A percentile compares a stretch with the other conserved stretches of the same genome.
phyloP scores from a whole-genome alignment of 331 rosid genomes.

The Dryas integrifolia region DNA sequence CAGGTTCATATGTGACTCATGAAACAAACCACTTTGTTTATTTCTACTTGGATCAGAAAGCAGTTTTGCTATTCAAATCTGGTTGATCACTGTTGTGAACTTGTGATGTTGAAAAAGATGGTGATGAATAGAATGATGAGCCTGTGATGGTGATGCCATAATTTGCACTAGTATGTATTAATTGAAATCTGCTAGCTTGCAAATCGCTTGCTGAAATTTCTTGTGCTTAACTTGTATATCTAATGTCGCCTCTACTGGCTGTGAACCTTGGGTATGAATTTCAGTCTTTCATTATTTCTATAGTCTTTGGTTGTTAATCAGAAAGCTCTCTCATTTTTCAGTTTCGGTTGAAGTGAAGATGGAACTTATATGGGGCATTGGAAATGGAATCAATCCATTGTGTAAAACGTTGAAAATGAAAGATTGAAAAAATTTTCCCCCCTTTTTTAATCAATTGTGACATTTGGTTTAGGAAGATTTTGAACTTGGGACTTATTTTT shows the following conservation, averaged over 20 bases:
- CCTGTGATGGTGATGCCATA: constrained; percentile 45
- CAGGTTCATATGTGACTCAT: constrained; percentile 97
- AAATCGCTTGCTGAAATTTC: constrained; percentile 51
- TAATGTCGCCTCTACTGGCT: constrained; percentile 40
- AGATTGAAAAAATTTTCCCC: neutral
- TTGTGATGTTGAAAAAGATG: constrained; percentile 30
- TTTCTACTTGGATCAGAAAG: constrained; percentile 97
- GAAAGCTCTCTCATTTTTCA: neutral
- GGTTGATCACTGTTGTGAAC: constrained; percentile 44
- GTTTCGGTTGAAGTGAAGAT: neutral
- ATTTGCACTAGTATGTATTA: constrained; percentile 64
- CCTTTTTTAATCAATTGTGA: neutral
- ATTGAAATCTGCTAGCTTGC: constrained; percentile 35
- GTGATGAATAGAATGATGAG: constrained; percentile 28
- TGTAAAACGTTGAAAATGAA: neutral
- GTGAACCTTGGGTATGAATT: constrained; percentile 32
- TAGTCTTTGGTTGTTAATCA: constrained; percentile 14
- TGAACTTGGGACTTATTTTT: neutral
- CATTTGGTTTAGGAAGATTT: neutral
- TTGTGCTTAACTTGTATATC: constrained; percentile 55
- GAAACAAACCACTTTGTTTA: constrained; percentile 95
- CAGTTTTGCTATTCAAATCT: constrained; percentile 84
- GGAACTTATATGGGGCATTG: constrained; percentile 2
- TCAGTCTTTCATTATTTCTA: constrained; percentile 17
- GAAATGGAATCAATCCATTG: neutral